Percentiles rank a stretch among this genome's conserved stretches.
phyloP scores from a whole-genome alignment of 2,329 filamentous ascomycete genomes.

The Ilyonectria mors-panacis region DNA sequence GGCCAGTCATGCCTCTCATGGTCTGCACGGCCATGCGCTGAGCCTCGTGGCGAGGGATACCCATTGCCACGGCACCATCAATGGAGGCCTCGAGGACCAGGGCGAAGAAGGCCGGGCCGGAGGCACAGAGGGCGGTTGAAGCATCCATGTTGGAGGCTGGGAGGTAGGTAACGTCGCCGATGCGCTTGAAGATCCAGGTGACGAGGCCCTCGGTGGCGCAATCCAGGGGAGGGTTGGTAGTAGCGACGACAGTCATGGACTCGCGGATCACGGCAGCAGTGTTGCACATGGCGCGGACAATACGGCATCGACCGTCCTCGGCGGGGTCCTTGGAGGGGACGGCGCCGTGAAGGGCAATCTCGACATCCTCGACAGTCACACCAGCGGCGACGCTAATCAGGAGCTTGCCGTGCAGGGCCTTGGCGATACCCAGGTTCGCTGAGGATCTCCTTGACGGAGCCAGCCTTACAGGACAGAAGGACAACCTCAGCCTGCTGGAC shows the following conservation, averaged over 20 bases:
- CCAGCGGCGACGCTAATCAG: constrained; percentile 87
- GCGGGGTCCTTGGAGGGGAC: constrained; percentile 63
- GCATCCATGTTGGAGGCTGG: constrained; percentile 80
- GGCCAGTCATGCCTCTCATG: constrained; percentile 79
- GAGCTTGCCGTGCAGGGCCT: constrained; percentile 84
- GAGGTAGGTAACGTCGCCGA: constrained; percentile 79
- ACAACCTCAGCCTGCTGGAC: constrained; percentile 79
- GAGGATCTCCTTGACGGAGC: constrained; percentile 79
- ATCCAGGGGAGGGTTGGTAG: constrained; percentile 70
- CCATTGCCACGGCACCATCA: constrained; percentile 85
- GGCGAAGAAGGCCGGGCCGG: constrained; percentile 82
- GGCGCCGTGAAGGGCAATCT: constrained; percentile 72
- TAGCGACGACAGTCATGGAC: constrained; percentile 86
- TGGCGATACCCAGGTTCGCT: constrained; percentile 76
- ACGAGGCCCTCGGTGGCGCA: constrained; percentile 70
- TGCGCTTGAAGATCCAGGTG: constrained; percentile 82
- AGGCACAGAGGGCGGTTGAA: constrained; percentile 80
- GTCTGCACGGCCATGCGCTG: constrained; percentile 84
- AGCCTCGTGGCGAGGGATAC: constrained; percentile 79
- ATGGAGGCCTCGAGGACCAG: constrained; percentile 82
- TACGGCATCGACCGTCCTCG: constrained; percentile 67
- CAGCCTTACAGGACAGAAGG: constrained; percentile 85
- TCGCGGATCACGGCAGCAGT: constrained; percentile 84
- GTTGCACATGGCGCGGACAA: constrained; percentile 89
- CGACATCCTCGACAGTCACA: constrained; percentile 78